These are phyloP conservation scores for Hypomyces rosellus DNA, from an alignment of 2,329 filamentous ascomycete species.

Conservation along the genomic window DNA sequence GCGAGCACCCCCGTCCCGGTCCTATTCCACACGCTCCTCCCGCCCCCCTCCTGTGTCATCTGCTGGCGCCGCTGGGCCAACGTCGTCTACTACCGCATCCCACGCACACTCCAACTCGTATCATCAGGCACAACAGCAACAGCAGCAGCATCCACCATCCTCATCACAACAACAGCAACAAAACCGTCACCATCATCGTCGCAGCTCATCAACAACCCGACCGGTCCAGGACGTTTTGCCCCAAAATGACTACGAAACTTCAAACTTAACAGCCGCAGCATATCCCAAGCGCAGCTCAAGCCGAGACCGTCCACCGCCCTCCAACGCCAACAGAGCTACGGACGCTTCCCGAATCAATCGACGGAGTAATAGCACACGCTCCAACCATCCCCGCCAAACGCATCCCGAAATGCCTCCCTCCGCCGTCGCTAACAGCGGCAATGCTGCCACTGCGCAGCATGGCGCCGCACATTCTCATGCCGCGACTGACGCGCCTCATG, in stretches of 20 bases:
- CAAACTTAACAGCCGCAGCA: slow-evolving; percentile 51
- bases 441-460: slow-evolving; percentile 44
- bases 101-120: slow-evolving; percentile 12
- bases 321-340: slow-evolving; percentile 36
- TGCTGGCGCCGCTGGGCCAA: slow-evolving; percentile 14
- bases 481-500: slow-evolving; percentile 29
- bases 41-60: slow-evolving; percentile 20
- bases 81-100: slow-evolving; percentile 15
- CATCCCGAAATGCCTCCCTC: slow-evolving; percentile 44
- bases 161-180: slow-evolving; percentile 18
- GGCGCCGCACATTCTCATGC: slow-evolving; percentile 35
- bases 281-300: slow-evolving; percentile 59
- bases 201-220: slow-evolving; percentile 36
- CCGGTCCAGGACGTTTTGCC: slow-evolving; percentile 38
- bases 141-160: slow-evolving; percentile 17
- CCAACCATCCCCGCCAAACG: slow-evolving; percentile 31
- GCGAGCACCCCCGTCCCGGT: slow-evolving; percentile 27
- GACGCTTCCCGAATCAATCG: slow-evolving; percentile 35
- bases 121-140: slow-evolving; percentile 16
- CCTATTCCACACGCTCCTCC: slow-evolving; percentile 29
- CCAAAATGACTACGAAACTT: slow-evolving; percentile 68
- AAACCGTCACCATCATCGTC: slow-evolving; percentile 32
- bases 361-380: slow-evolving; percentile 47
- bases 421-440: slow-evolving; percentile 48
- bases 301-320: slow-evolving; percentile 48